Base-by-base conservation (phyloP, 2,329 filamentous ascomycete species). In the Colletotrichum sp. region DNA sequence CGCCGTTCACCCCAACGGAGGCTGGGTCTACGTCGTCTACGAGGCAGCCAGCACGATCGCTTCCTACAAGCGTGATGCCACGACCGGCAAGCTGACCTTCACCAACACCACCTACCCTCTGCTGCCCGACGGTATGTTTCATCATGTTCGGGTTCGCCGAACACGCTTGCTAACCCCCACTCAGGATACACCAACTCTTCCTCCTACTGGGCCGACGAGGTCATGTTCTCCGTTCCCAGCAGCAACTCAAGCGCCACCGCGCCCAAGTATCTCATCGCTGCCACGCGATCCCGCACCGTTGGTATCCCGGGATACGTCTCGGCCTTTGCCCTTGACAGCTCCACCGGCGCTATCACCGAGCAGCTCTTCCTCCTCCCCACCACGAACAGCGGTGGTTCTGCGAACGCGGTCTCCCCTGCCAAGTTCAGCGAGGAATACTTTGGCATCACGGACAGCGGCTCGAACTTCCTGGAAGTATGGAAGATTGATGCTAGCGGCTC, bases 381-480 rank as follows among this genome's bases (percentile, higher is more conserved):
- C 16, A 81, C 78, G 5, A 80, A 79, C 6, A 84, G 82, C 68
- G 84, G 83, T 26, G 83, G 84, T 13, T 81, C 79, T 13, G 82
- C 84, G 13, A 85, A 86, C 67, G 81, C 82, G 1, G 80, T 85
- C 7, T 75, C 81, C 2, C 80, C 84, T 4, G 81, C 81, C 28
- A 77, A 75, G 8, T 85, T 84, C 62, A 80, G 80, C 52, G 83
- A 85, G 39, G 76, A 80, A 8, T 79, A 83, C 64, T 82, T 82
- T 10, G 82, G 80, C 0, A 76, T 85, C 44, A 83, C 84, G 6
- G 83, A 85, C 57, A 83, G 81, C 70, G 82, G 79, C n/a, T 80
- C 78, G 4, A 82, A 83, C 24, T 84, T 83, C 64, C 71, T 85
- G 8, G 80, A 85, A 78, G 78, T 85, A 10, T 85, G 83, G 84